A percentile compares a stretch with the other conserved stretches of the same genome.
Conservation (phyloP, 768 basidiomycete genomes). For the Hydnum rufescens region DNA sequence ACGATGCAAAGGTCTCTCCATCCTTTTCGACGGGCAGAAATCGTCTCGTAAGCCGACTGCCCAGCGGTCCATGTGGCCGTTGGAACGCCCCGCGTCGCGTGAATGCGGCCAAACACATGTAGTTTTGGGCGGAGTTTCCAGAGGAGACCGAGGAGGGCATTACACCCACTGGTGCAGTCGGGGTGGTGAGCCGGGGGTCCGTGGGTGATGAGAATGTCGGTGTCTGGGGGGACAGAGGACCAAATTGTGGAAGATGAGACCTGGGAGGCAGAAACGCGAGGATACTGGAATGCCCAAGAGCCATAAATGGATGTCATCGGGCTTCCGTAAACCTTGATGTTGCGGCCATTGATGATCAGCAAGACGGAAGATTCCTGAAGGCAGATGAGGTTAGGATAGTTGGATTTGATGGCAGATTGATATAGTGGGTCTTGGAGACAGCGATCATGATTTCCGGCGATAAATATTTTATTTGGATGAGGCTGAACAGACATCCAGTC, state of each 20-base stretch:
- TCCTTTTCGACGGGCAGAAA: not conserved
- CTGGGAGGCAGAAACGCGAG: slow-evolving; percentile 10
- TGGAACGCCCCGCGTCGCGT: slow-evolving; percentile 21
- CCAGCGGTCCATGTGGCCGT: slow-evolving; percentile 16
- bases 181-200: slow-evolving; percentile 23
- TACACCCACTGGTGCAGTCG: slow-evolving; percentile 19
- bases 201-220: slow-evolving; percentile 27
- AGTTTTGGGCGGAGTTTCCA: slow-evolving; percentile 21
- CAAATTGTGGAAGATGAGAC: slow-evolving; percentile 11
- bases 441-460: slow-evolving; percentile 28
- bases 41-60: not conserved
- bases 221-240: slow-evolving; percentile 16
- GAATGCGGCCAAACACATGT: slow-evolving; percentile 28
- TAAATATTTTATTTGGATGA: slow-evolving; percentile 23
- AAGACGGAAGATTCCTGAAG: slow-evolving; percentile 19
- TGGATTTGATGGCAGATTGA: slow-evolving; percentile 2
- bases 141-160: slow-evolving; percentile 17
- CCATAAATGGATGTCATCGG: slow-evolving; percentile 24
- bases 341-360: slow-evolving; percentile 17
- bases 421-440: slow-evolving; percentile 11
- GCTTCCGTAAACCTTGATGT: slow-evolving; percentile 21
- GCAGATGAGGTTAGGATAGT: slow-evolving; percentile 21
- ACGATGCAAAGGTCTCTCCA: not conserved
- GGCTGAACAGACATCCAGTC: slow-evolving; percentile 13
- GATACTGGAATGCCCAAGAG: slow-evolving; percentile 22